Percentiles rank a stretch among this genome's conserved stretches.
These are phyloP conservation scores for Pneumocystis oryctolagi DNA, from an alignment of 1,139 yeast genomes.

Conservation along the genomic window DNA sequence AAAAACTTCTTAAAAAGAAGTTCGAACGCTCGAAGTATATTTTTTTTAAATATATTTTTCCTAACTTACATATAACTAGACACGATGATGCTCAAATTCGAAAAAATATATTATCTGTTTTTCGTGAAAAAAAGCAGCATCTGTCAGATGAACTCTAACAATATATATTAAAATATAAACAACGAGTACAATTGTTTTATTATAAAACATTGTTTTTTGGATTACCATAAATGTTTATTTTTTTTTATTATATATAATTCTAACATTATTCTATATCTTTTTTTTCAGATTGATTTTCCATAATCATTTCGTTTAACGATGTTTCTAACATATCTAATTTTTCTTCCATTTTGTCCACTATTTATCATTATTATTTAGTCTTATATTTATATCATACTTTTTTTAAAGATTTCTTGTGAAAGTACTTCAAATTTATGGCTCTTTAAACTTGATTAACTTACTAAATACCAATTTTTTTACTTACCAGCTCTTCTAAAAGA, in stretches of 20 bases:
- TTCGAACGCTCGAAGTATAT: constrained; percentile 18
- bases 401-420: neutral
- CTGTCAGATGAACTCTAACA: neutral
- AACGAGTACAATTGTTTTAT: neutral
- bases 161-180: neutral
- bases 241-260: neutral
- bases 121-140: constrained; percentile 25
- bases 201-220: neutral
- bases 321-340: neutral
- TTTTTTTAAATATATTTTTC: neutral
- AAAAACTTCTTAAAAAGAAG: constrained; percentile 31
- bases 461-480: neutral
- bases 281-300: neutral
- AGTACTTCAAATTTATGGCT: neutral
- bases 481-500: neutral
- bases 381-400: neutral
- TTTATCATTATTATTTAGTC: neutral
- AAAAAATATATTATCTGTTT: constrained; percentile 22
- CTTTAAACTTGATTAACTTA: neutral
- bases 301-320: neutral
- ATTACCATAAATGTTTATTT: neutral
- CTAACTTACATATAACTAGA: constrained; percentile 12
- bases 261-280: neutral
- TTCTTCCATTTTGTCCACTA: neutral
- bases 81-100: constrained; percentile 23